Evolutionary conservation across 2,329 filamentous ascomycete genomes (phyloP), one percentile per base, ranked within the genome.

Genomic region (Fusarium sterilihyphosum): DNA sequence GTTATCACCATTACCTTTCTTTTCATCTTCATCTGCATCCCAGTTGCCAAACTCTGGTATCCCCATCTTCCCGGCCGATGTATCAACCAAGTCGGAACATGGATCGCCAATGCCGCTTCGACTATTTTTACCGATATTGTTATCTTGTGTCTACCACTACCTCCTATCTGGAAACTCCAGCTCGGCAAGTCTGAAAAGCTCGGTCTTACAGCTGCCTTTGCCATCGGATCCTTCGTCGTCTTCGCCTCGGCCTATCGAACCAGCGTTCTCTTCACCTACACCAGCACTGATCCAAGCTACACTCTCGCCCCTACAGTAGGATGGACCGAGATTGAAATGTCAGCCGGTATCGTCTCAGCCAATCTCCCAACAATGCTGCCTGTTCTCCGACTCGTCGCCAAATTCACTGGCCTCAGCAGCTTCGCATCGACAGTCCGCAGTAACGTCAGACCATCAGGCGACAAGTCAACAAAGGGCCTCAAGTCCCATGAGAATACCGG

Each of bases 361-460:
- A 88, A 86, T 70, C 84, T 89, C 0, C 88, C 88, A 0, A 88
- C 87, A 2, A 80, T 89, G 44, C 83, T 86, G 11, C 86, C 87
- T 6, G 82, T 87, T 20, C 72, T 88, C 38, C 80, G 81, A 8
- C 24, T 75, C 16, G 79, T 85, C 13, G 80, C 84, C 6, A 81
- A 85, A n/a, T 81, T 86, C 24, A 86, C 85, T 65, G 74, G 78
- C 16, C 53, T 78, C 12, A 71, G 81, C n/a, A 81, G 81, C 8
- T 40, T 78, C 5, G 57, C 67, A 8, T 63, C 70, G 1, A 76
- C 67, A 6, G 69, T 78, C 3, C 64, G 70, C 37, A 67, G 67
- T 8, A 57, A 63, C 18, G 70, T 71, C 17, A 70, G 66, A 17
- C 63, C 75, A 20, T 77, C 77, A 3, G 74, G 65, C 20, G 70